Evolutionary conservation across 306 rosid species (phyloP), one percentile per base, ranked within the genome.

Genomic region (Rosa chinensis): DNA sequence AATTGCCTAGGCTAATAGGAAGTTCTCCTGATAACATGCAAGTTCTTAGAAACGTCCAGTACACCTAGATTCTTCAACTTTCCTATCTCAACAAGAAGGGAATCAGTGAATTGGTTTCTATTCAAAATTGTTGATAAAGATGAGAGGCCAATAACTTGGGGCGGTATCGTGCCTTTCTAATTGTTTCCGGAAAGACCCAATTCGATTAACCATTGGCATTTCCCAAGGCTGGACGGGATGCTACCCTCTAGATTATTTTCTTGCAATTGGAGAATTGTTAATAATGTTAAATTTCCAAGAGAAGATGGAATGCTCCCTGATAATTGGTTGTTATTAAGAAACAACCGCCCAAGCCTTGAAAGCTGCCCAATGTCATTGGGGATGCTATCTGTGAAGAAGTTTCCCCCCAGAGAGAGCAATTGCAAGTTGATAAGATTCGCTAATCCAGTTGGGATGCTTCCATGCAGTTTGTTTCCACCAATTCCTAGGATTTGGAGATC

Each of bases 401-500:
- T 63, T 13, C 1, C 20, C 0, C 0, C 8, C 20, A 63, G 1
- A 63, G 2, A 0, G 2, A 63, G n/a, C 3, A 0, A 0, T 28
- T 11, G 39, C 39, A 61, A 0, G 40, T 28, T 61, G 7, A 61
- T 8, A 25, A 61, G 67, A 61, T 61, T 61, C 17, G 8, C 67
- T 12, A 61, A 3, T 2, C 67, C 40, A 28, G 39, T 61, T 23
- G 67, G 40, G 40, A 61, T 61, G 18, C 67, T 61, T 28, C 67
- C 67, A 0, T 10, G 17, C 0, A 61, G 6, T 0, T 25, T 0
- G 67, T 23, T 61, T 23, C 0, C 3, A 0, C 3, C 0, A 5
- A 62, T 0, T 5, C 0, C 1, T 28, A 62, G 40, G 0, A 0
- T 1, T 5, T 1, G 3, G 0, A 61, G 39, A 11, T 61, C 4